These are phyloP conservation scores for Penicillium sp. DNA, from an alignment of 2,329 filamentous ascomycete genomes.

Conservation along the genomic window DNA sequence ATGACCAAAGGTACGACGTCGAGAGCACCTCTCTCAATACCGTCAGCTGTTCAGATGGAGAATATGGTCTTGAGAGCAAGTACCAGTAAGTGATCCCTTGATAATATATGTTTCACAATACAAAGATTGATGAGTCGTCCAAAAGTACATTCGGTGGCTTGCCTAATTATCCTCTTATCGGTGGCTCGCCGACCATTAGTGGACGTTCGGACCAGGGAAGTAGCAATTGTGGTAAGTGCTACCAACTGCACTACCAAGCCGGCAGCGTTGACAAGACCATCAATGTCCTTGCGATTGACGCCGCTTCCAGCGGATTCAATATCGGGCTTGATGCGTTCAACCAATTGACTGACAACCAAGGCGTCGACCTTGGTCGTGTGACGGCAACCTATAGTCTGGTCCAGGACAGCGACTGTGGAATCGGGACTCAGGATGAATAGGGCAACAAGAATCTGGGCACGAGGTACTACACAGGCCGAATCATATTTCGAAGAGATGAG, in stretches of 20 bases:
- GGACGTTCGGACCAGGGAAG: conserved; percentile 42
- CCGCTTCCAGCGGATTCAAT: conserved; percentile 48
- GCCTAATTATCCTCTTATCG: conserved; percentile 50
- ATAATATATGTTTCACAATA: background rate
- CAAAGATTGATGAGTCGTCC: conserved; percentile 6
- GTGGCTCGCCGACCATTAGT: conserved; percentile 48
- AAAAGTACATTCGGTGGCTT: conserved; percentile 44
- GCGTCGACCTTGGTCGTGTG: conserved; percentile 45
- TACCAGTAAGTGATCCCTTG: conserved; percentile 11
- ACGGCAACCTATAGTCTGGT: conserved; percentile 28
- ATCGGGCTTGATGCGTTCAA: conserved; percentile 51
- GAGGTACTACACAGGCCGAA: background rate
- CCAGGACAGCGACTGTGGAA: conserved; percentile 10
- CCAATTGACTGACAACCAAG: conserved; percentile 47
- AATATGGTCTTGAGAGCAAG: conserved; percentile 32
- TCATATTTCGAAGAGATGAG: background rate
- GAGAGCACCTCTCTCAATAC: conserved; percentile 52
- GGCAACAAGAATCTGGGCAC: background rate
- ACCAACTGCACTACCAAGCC: conserved; percentile 48
- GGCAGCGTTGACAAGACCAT: conserved; percentile 40
- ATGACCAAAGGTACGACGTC: conserved; percentile 70
- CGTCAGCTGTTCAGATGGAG: conserved; percentile 47
- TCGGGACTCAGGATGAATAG: conserved; percentile 9
- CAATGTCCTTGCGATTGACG: conserved; percentile 51
- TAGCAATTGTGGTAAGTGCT: conserved; percentile 53